Evolutionary conservation across 768 basidiomycete genomes (phyloP), one percentile per base, ranked within the genome.

Genomic region (Kwoniella dejecticola): DNA sequence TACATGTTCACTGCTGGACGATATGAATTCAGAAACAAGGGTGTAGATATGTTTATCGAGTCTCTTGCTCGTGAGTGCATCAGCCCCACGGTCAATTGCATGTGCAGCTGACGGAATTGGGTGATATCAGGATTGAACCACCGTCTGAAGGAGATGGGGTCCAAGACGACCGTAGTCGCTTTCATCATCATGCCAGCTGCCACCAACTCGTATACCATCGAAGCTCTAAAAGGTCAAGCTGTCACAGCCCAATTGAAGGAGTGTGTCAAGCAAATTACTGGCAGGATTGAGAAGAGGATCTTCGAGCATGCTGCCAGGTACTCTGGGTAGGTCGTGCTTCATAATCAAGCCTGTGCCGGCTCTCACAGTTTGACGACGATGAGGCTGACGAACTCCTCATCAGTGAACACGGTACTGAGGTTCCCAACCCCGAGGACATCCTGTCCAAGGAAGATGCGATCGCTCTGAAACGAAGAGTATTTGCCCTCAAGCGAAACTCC

Each of bases 1-100:
- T 81, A 96, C 90, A 87, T 97, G 85, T 99, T 99, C 81, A 98
- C 92, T 15, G 96, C 96, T n/a, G 96, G 96, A 41, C 86, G 96
- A 44, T 99, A 99, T 79, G 96, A 99, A 79, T 99, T 96, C 79
- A 85, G 96, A 41, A 99, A 99, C 83, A 99, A 99, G 82, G 96
- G 96, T 57, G 93, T 98, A 29, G 96, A 99, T 77, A 96, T 99
- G 95, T 99, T 97, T 78, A 95, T 99, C 69, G 96, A 99, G 81
- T 84, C 89, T 17, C 86, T 99, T 58, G 96, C 95, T 27, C 90
- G 95, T 76, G 52, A 69, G 81, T 77, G 10, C 21, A 10, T 21
- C 6, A 13, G 36, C 19, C 8, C 38, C 1, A n/a, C n/a, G n/a
- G n/a, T n/a, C 45, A 31, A 36, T 4, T 31, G 33, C 24, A 10